These are phyloP conservation scores for Lotmaria passim DNA, from an alignment of 208 protist genomes.

Conservation along the genomic window DNA sequence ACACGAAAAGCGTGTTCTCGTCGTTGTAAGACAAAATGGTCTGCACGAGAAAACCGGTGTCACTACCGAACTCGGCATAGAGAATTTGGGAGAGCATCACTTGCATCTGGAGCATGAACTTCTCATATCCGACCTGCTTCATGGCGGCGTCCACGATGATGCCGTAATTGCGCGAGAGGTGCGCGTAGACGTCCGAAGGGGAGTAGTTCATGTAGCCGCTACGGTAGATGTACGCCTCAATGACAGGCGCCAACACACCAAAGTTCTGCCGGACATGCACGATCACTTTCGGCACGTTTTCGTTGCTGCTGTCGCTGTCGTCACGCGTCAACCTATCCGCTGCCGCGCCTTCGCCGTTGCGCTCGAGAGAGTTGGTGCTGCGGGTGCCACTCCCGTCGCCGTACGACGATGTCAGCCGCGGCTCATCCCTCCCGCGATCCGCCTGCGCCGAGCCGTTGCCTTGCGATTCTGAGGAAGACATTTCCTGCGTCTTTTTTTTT, in stretches of 20 bases:
- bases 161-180: constrained; percentile 38
- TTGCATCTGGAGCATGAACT: constrained; percentile 46
- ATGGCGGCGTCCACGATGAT: constrained; percentile 38
- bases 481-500: constrained; percentile 3
- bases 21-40: constrained; percentile 38
- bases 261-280: constrained; percentile 70
- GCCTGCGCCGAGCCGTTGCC: constrained; percentile 12
- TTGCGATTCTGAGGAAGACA: constrained; percentile 21
- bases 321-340: neutral
- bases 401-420: constrained; percentile 27
- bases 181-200: constrained; percentile 56
- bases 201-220: constrained; percentile 50
- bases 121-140: constrained; percentile 31
- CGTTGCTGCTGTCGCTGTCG: constrained; percentile 20
- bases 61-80: constrained; percentile 33
- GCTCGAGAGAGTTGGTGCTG: neutral
- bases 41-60: constrained; percentile 41
- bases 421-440: constrained; percentile 12
- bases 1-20: constrained; percentile 51
- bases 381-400: neutral
- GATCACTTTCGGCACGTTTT: constrained; percentile 46
- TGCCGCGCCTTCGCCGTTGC: neutral
- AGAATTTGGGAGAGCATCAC: constrained; percentile 47
- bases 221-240: constrained; percentile 68
- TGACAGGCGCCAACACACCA: constrained; percentile 47